phyloP scores from a whole-genome alignment of 768 basidiomycete species.

The Vararia minispora region DNA sequence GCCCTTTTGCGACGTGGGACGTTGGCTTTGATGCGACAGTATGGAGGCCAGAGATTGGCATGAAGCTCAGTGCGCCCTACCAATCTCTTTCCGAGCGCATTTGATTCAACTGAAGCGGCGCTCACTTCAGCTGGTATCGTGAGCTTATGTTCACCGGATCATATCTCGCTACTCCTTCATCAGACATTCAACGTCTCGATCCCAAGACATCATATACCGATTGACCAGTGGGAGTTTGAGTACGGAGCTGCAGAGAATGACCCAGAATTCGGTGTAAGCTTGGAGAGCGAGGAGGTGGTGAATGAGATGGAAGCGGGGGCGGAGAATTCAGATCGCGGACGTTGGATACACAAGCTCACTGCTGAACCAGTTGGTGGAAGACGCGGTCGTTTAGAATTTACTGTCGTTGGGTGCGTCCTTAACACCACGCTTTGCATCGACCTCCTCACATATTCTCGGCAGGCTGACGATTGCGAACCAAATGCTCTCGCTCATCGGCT shows the following conservation, averaged over 20 bases:
- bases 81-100: constrained; percentile 1
- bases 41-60: constrained; percentile 80
- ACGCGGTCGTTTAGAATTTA: constrained; percentile 65
- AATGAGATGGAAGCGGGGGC: constrained; percentile 15
- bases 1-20: constrained; percentile 70
- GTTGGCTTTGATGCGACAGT: constrained; percentile 75
- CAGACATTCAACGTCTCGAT: constrained; percentile 94
- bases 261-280: constrained; percentile 46
- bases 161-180: constrained; percentile 81
- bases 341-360: constrained; percentile 71
- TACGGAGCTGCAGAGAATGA: constrained; percentile 76
- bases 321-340: constrained; percentile 35
- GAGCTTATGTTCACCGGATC: constrained; percentile 84
- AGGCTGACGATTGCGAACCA: constrained; percentile 87
- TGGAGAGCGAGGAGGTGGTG: constrained; percentile 14
- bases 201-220: constrained; percentile 82
- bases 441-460: constrained; percentile 1
- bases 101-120: too few relatives aligned
- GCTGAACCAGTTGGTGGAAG: constrained; percentile 58
- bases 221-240: constrained; percentile 74
- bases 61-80: constrained; percentile 53
- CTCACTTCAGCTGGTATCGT: constrained; percentile 66
- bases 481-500: constrained; percentile 85
- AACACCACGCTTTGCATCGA: neutral
- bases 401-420: constrained; percentile 69